Evolutionary conservation across 2,329 filamentous ascomycete genomes (phyloP), one percentile per base, ranked within the genome.

Genomic region (Trichocomaceae sp.): DNA sequence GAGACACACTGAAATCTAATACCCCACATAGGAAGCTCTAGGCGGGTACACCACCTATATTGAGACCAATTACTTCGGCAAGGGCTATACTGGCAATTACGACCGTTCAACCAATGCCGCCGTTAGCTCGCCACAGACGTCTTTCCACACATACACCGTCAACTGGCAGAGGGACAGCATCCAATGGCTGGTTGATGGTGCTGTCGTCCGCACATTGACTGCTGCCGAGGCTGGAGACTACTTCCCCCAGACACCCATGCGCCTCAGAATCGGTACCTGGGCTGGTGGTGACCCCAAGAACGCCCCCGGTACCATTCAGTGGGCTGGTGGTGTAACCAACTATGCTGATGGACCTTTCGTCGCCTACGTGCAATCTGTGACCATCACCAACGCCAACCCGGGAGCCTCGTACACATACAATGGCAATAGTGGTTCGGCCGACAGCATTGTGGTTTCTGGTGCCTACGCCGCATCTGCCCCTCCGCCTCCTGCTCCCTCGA

Each of bases 1-100:
- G 13, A 29, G 17, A 20, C 5, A 5, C 4, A 22, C 31, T 19
- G 23, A 26, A 37, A 15, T 29, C 50, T 52, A 52, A 47, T 42
- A 26, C 10, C 15, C 17, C 12, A 4, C 31, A 59, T 56, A 72
- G 70, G 70, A 73, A 60, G 64, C 64, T 54, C 58, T 73, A 46
- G 72, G 72, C 47, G 64, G 68, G 23, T 63, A 69, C 50, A 66
- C 61, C 19, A 64, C 59, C 39, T 59, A 66, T 50, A 67, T 74
- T 33, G 90, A 97, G 74, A 88, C 86, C 64, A 97, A 99, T 75
- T 99, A 95, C 76, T 99, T 97, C 64, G 90, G 91, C 71, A 96
- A 97, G 75, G 93, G 92, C 54, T 81, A 89, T 63, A 90, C 88
- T 0, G 85, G 82, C 23, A 62, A 66, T 3, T 95, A 93, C 75